phyloP scores from a whole-genome alignment of 148 eudicot genomes.

The Diospyros kaki region DNA sequence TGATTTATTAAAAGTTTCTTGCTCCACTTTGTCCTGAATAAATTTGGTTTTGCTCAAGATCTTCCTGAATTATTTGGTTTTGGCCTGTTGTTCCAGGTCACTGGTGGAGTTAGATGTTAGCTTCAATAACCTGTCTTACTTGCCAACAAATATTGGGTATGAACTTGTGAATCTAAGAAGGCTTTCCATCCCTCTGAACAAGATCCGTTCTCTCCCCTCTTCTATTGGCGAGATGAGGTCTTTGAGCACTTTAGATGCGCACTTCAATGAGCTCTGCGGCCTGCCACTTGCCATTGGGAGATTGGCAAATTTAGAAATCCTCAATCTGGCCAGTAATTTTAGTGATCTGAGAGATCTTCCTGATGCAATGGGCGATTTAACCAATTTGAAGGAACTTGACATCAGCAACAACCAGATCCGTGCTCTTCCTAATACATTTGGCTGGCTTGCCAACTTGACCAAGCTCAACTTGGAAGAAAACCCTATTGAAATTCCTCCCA shows the following conservation, averaged over 20 bases:
- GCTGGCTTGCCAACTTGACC: constrained; percentile 55
- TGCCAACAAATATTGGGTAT: constrained; percentile 85
- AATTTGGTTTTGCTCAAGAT: too few species aligned
- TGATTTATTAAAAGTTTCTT: neutral
- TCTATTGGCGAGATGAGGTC: constrained; percentile 82
- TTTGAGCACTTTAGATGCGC: constrained; percentile 58
- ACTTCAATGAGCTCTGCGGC: constrained; percentile 88
- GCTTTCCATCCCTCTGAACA: constrained; percentile 67
- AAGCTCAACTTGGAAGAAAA: constrained; percentile 80
- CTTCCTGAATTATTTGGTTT: neutral
- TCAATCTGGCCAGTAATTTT: constrained; percentile 80
- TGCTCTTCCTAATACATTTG: constrained; percentile 69
- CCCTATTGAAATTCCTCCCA: constrained; percentile 72
- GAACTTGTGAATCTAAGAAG: constrained; percentile 56
- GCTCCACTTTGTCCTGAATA: too few species aligned
- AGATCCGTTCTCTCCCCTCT: constrained; percentile 82
- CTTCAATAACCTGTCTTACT: constrained; percentile 72
- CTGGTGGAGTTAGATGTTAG: constrained; percentile 79
- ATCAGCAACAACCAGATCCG: constrained; percentile 91
- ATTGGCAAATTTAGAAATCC: constrained; percentile 58
- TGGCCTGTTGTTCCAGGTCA: constrained; percentile 42
- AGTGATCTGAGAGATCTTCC: constrained; percentile 84
- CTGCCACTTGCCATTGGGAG: constrained; percentile 64
- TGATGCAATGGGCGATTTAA: constrained; percentile 56
- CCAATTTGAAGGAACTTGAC: constrained; percentile 72